Percentiles rank a stretch among this genome's conserved stretches.
These are phyloP conservation scores for Rhodotorula paludigena DNA, from an alignment of 768 basidiomycete species.

Conservation along the genomic window DNA sequence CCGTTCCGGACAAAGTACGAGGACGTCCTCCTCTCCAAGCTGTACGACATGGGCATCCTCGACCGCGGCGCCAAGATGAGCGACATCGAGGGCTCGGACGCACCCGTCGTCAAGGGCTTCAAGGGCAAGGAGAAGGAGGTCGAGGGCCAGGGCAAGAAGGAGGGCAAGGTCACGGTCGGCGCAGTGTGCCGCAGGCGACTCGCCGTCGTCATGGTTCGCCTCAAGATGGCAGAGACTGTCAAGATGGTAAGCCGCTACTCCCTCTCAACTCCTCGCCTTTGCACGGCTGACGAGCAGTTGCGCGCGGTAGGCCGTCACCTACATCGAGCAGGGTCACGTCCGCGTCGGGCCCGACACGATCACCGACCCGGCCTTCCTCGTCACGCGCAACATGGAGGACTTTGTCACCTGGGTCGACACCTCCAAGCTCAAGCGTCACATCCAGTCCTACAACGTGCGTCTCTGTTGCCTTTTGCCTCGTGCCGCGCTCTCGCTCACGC, in stretches of 20 bases:
- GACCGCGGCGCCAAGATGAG: slow-evolving; percentile 80
- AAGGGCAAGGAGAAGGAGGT: slow-evolving; percentile 38
- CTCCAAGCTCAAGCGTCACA: slow-evolving; percentile 89
- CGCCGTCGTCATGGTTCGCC: slow-evolving; percentile 75
- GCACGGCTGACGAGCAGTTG: too few species aligned
- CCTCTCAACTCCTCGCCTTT: too few species aligned
- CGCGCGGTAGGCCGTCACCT: slow-evolving; percentile 74
- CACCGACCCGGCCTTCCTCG: slow-evolving; percentile 91
- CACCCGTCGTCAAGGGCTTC: slow-evolving; percentile 36
- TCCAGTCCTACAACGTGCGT: slow-evolving; percentile 96
- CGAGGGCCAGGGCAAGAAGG: slow-evolving; percentile 45
- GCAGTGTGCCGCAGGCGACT: slow-evolving; percentile 87
- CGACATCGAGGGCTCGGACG: slow-evolving; percentile 56
- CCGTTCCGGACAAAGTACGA: slow-evolving; percentile 81
- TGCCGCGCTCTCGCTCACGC: not conserved
- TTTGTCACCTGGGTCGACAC: slow-evolving; percentile 99
- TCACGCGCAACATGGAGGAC: slow-evolving; percentile 96
- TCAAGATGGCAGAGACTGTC: slow-evolving; percentile 93
- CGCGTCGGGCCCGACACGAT: slow-evolving; percentile 93
- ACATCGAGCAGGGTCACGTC: slow-evolving; percentile 97
- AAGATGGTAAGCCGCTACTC: too few species aligned
- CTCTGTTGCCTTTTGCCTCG: slow-evolving; percentile 48
- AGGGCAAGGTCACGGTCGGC: slow-evolving; percentile 88
- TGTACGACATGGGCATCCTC: slow-evolving; percentile 95
- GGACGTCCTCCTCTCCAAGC: slow-evolving; percentile 77